Conservation (phyloP, 176 grass and related monocot genomes). For the Themeda triandra region DNA sequence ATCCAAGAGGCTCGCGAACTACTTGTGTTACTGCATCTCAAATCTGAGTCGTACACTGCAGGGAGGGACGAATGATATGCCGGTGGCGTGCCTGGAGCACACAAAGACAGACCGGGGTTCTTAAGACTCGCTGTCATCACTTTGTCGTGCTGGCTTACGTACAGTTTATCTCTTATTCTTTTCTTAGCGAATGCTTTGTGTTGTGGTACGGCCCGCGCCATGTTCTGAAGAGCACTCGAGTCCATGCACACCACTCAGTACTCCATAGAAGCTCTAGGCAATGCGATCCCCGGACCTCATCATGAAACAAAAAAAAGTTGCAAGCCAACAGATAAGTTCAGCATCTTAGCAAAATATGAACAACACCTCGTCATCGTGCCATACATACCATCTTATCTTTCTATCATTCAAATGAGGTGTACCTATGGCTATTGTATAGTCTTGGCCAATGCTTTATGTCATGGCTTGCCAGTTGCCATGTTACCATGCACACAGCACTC, state of each 20-base stretch:
- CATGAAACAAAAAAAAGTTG: background rate
- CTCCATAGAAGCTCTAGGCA: background rate
- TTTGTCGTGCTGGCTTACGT: conserved; percentile 17
- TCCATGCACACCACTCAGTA: background rate
- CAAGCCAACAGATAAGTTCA: background rate
- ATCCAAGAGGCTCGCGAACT: conserved; percentile 16
- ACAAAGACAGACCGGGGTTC: background rate
- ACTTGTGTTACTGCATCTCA: background rate
- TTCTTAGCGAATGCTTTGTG: background rate
- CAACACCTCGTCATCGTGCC: too few relatives aligned
- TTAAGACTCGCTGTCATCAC: conserved; percentile 28
- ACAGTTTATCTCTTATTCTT: background rate
- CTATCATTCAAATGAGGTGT: too few relatives aligned
- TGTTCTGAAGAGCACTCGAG: background rate
- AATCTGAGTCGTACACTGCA: conserved; percentile 27
- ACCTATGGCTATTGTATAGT: too few relatives aligned
- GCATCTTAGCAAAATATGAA: background rate
- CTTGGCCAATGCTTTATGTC: too few relatives aligned
- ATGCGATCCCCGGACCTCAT: background rate
- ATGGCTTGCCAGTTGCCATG: too few relatives aligned
- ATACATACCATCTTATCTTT: too few relatives aligned
- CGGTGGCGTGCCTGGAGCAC: background rate
- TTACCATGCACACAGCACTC: too few relatives aligned
- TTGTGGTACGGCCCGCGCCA: background rate
- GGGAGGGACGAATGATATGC: conserved; percentile 34